Percentiles rank a stretch among this genome's conserved stretches.
Conservation (phyloP, 768 basidiomycete species). For the Mycena latifolia region DNA sequence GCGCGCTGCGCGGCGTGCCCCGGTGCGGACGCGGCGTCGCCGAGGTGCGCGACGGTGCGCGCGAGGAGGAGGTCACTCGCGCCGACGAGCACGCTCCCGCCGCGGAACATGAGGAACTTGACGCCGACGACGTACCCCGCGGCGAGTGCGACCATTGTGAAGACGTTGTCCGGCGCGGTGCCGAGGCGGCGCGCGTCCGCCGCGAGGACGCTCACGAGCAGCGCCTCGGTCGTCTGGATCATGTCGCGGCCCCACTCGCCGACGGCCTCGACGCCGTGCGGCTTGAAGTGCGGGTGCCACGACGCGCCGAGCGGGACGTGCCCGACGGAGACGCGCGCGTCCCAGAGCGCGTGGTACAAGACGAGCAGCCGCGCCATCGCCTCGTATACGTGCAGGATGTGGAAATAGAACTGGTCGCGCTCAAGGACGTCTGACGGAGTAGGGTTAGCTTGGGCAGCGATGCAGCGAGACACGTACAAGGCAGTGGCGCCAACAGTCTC, state of each 20-base stretch:
- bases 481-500: constrained; percentile 31
- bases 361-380: constrained; percentile 50
- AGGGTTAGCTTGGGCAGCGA: constrained; percentile 6
- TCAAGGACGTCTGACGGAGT: constrained; percentile 49
- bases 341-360: constrained; percentile 47
- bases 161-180: constrained; percentile 54
- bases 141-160: constrained; percentile 55
- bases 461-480: constrained; percentile 21
- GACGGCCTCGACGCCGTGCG: constrained; percentile 49
- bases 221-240: constrained; percentile 47
- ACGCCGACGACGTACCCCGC: constrained; percentile 51
- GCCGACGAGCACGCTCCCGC: constrained; percentile 45
- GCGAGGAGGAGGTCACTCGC: constrained; percentile 48
- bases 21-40: constrained; percentile 43
- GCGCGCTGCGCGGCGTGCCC: constrained; percentile 46
- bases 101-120: constrained; percentile 50
- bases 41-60: constrained; percentile 42
- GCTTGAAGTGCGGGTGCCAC: constrained; percentile 44
- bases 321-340: constrained; percentile 35
- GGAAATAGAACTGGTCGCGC: constrained; percentile 53
- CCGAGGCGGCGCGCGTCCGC: constrained; percentile 46
- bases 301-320: constrained; percentile 17
- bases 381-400: constrained; percentile 51
- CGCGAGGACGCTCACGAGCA: constrained; percentile 45
- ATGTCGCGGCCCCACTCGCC: constrained; percentile 54